phyloP scores from a whole-genome alignment of 2,329 filamentous ascomycete genomes.

The Aspergillus oerlinghausenensis region DNA sequence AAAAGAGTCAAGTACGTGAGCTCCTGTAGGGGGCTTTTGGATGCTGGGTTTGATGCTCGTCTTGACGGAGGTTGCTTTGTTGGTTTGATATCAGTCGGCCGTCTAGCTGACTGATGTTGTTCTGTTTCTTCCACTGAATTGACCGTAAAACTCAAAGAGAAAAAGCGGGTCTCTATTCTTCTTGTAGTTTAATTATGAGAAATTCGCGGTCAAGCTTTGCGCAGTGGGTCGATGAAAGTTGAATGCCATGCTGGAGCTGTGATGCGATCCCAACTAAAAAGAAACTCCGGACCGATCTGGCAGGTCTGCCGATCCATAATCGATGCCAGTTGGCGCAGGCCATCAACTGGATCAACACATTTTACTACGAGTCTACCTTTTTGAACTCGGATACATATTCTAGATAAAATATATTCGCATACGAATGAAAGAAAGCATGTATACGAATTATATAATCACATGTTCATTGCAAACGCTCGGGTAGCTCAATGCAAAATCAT shows the following conservation, averaged over 20 bases:
- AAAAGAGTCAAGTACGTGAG: neutral
- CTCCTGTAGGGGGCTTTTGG: neutral
- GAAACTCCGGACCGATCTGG: neutral
- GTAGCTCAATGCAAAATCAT: neutral
- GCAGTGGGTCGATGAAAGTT: neutral
- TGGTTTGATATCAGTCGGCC: neutral
- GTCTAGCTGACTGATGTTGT: neutral
- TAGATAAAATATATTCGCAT: too few relatives aligned
- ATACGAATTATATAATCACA: neutral
- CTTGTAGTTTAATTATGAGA: neutral
- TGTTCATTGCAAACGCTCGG: neutral
- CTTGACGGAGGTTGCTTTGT: neutral
- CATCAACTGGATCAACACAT: neutral
- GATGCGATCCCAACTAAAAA: neutral
- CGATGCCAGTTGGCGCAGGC: neutral
- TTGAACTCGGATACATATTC: neutral
- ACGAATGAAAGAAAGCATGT: neutral
- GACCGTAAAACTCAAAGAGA: neutral
- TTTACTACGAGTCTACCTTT: neutral
- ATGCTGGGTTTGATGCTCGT: neutral
- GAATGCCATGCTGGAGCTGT: neutral
- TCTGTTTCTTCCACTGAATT: neutral
- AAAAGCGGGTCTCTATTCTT: neutral
- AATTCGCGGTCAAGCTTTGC: neutral
- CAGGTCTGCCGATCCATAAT: slow-evolving; percentile 2